Conservation (phyloP, 441 rosid species). For the Erodium texanum region DNA sequence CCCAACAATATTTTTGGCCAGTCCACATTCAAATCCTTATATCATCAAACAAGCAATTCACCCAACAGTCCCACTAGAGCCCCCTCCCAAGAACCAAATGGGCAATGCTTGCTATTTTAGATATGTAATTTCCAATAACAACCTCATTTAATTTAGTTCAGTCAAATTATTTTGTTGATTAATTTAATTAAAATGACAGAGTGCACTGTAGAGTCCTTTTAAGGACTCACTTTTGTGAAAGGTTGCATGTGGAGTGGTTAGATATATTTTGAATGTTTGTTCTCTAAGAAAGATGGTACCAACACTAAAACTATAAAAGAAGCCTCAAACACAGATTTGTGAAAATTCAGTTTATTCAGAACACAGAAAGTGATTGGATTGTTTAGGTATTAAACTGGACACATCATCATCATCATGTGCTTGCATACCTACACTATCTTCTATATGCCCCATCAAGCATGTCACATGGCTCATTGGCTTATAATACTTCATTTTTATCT, state of each 20-base stretch:
- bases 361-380: background rate
- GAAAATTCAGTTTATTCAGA: background rate
- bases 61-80: no score
- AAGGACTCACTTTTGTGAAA: background rate
- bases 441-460: background rate
- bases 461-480: background rate
- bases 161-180: background rate
- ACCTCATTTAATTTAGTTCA: background rate
- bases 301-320: background rate
- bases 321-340: background rate
- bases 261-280: background rate
- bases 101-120: no score
- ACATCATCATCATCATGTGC: background rate
- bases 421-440: background rate
- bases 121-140: background rate
- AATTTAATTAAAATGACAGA: no score
- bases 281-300: background rate
- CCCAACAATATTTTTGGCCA: no score
- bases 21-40: no score
- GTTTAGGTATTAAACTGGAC: background rate
- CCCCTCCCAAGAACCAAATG: no score
- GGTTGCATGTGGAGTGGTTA: background rate
- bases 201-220: background rate
- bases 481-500: background rate
- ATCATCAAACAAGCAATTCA: no score